These are phyloP conservation scores for Dactylellina haptotyla DNA, from an alignment of 2,329 filamentous ascomycete genomes.

Conservation along the genomic window DNA sequence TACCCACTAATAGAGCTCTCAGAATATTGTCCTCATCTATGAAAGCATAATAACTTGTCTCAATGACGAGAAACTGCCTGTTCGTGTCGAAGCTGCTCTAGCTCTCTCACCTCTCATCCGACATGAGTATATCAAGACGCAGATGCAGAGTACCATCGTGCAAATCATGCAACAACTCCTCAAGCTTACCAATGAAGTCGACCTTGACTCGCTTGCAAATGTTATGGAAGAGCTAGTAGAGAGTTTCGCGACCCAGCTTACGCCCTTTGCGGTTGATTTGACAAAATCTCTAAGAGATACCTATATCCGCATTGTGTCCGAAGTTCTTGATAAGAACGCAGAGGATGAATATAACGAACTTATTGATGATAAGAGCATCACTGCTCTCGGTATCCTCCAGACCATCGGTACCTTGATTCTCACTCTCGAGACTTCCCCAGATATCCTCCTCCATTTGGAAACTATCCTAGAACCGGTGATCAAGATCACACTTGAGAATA, in stretches of 20 bases:
- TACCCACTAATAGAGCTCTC: conserved; percentile 12
- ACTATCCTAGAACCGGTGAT: conserved; percentile 97
- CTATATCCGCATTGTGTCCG: conserved; percentile 90
- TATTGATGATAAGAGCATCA: conserved; percentile 94
- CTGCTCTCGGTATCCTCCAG: conserved; percentile 92
- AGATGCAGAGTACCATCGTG: conserved; percentile 97
- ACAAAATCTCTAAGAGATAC: conserved; percentile 96
- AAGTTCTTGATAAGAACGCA: conserved; percentile 85
- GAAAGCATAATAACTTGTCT: conserved; percentile 96
- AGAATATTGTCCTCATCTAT: conserved; percentile 93
- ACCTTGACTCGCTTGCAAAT: conserved; percentile 95
- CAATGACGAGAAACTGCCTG: conserved; percentile 91
- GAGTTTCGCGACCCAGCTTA: conserved; percentile 95
- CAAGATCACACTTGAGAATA: conserved; percentile 94
- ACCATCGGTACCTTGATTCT: conserved; percentile 97
- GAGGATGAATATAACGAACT: conserved; percentile 88
- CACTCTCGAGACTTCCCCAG: conserved; percentile 94
- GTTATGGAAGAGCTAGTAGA: conserved; percentile 99
- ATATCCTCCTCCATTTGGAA: conserved; percentile 92
- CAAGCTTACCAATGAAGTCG: conserved; percentile 96
- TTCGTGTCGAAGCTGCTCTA: conserved; percentile 91
- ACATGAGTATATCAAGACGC: conserved; percentile 90
- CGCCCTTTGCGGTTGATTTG: conserved; percentile 93
- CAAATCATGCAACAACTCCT: conserved; percentile 99
- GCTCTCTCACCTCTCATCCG: conserved; percentile 94